Base-by-base conservation (phyloP, 2,329 filamentous ascomycete genomes). In the Colletotrichum tamarilloi region DNA sequence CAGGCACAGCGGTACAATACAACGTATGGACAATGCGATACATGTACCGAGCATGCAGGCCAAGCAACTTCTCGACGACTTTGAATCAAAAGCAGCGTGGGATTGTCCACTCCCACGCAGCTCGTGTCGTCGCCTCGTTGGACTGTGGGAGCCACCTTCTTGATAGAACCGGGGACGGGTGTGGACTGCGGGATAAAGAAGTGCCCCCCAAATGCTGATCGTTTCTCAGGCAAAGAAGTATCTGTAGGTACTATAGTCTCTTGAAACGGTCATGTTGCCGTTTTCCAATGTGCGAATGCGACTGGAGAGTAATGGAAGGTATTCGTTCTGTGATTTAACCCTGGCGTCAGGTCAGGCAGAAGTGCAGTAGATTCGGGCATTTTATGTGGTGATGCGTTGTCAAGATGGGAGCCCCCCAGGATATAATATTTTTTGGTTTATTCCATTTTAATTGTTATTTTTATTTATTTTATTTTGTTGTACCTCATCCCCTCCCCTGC, bases 321-420 rank as follows among this genome's bases (percentile, higher is more conserved):
- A 52, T 72, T 46, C 59, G 30, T 72, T 46, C 59, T 38, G 58
- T 63, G 58, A 53, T 68, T 58, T 67, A 55, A 28, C 52, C 30
- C 59, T 24, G 67, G 70, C 55, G 80, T 75, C 78, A 79, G 77
- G 83, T 86, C 83, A 84, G 84, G 84, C 84, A 86, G 82, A 84
- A 82, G 81, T 85, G 84, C 84, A 85, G 80, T 79, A 80, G 77
- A 75, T 81, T 84, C 81, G 81, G 83, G 83, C 82, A 80, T 80
- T 80, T 79, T 79, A 82, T 83, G 81, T 80, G 82, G 80, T 85
- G 85, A 87, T 87, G 85, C 83, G 86, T 87, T 88, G 86, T 87
- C 87, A 88, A 82, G 78, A 79, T 77, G 62, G 56, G 26, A 52
- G 57, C 56, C 6, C 30, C 56, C 32, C 52, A 62, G 28, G 46